These are phyloP conservation scores for Trichophaea hybrida DNA, from an alignment of 2,329 filamentous ascomycete species.

Conservation along the genomic window DNA sequence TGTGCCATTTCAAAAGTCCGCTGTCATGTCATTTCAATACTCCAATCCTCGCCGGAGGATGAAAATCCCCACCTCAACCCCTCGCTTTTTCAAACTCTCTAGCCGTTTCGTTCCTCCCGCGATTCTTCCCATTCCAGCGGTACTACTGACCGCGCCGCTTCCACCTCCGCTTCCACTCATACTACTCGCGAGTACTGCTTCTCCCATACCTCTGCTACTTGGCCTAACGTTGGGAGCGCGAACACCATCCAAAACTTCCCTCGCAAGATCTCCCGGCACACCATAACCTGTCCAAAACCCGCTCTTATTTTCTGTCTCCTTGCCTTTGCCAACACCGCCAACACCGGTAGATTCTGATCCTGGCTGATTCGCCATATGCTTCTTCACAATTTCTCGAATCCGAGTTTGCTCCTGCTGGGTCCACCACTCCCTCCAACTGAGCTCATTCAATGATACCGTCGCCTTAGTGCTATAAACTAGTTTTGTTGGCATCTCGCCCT, in stretches of 20 bases:
- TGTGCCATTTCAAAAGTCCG: no score
- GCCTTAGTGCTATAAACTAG: constrained; percentile 24
- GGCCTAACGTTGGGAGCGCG: constrained; percentile 24
- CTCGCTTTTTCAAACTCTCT: constrained; percentile 13
- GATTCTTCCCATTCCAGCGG: background rate
- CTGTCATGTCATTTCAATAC: no score
- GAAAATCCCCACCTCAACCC: constrained; percentile 26
- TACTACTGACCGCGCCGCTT: constrained; percentile 20
- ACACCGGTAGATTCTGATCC: constrained; percentile 14
- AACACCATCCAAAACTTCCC: constrained; percentile 27
- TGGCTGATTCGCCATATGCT: constrained; percentile 21
- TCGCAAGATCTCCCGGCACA: constrained; percentile 25
- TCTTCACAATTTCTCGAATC: constrained; percentile 26
- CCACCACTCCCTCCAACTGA: constrained; percentile 28
- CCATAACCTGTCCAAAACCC: constrained; percentile 17
- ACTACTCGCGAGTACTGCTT: constrained; percentile 26
- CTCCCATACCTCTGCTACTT: constrained; percentile 27
- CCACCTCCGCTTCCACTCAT: constrained; percentile 25
- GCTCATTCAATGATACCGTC: constrained; percentile 25
- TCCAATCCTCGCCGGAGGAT: constrained; percentile 20
- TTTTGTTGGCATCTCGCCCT: constrained; percentile 10
- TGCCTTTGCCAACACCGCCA: constrained; percentile 9
- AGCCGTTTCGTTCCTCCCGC: background rate
- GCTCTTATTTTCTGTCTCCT: constrained; percentile 1
- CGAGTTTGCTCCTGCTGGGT: constrained; percentile 25